Evolutionary conservation across 306 rosid genomes (phyloP), one percentile per base, ranked within the genome.

Genomic region (Prunus salicina): DNA sequence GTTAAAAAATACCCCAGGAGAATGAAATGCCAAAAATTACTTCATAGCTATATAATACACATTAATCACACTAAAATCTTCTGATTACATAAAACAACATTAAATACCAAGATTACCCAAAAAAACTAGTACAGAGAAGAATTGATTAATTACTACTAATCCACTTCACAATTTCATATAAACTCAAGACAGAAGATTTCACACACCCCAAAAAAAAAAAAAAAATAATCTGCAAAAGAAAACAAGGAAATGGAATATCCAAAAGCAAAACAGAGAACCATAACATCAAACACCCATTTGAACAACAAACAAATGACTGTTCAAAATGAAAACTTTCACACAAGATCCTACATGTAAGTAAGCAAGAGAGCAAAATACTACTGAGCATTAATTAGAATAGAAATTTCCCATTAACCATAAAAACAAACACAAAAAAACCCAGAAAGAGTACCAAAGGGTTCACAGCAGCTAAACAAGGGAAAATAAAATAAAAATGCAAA

Each of bases 281-380:
- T 16, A n/a, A 66, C 43, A 51, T 51, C 70, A 66, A n/a, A 25
- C 11, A 24, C 10, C 64, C 64, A 60, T 24, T 60, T 71, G 46
- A 56, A 71, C 49, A 28, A 52, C 64, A 60, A 60, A 4, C n/a
- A 69, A 71, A 12, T 32, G 64, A 27, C 50, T 38, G 43, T 52
- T 12, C 46, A 71, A 71, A 52, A 71, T 55, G 22, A 34, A 71
- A n/a, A 56, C 22, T 55, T 71, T 50, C 47, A 53, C 64, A 71
- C 12, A 30, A 10, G 6, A 19, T 18, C 47, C 19, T 27, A 46
- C 16, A 24, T 46, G 11, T 46, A 13, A 67, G 20, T 3, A 67
- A 69, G 41, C 5, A 25, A 60, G 60, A 69, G 32, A 25, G 19
- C 32, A 22, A 24, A 46, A 25, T 24, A 60, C 64, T 12, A 61